A percentile compares a stretch with the other conserved stretches of the same genome.
Conservation (phyloP, 2,329 filamentous ascomycete species). For the Calonectria hongkongensis region DNA sequence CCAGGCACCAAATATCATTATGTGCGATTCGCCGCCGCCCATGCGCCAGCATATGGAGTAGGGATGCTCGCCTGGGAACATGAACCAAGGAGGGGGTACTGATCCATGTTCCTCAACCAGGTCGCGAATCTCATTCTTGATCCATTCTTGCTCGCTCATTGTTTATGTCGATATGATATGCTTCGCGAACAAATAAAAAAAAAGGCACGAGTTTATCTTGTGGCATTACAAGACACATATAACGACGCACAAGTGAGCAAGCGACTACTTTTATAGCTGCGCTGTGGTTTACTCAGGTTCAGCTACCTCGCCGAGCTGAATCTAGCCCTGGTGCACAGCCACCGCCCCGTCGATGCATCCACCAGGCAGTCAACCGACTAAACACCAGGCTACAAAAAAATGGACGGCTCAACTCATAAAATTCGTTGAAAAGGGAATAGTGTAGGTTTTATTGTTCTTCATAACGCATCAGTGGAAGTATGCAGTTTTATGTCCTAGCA, state of each 20-base stretch:
- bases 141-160: neutral
- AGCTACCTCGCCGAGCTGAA: too few relatives aligned
- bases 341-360: neutral
- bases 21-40: conserved; percentile 3
- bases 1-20: conserved; percentile 12
- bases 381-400: too few relatives aligned
- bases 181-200: neutral
- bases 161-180: neutral
- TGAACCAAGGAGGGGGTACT: conserved; percentile 4
- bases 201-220: too few relatives aligned
- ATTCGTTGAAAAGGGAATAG: too few relatives aligned
- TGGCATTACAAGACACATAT: neutral
- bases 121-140: neutral
- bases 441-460: too few relatives aligned
- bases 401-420: too few relatives aligned
- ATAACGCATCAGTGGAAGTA: too few relatives aligned
- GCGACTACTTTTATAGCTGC: neutral
- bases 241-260: neutral
- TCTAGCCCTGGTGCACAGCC: neutral
- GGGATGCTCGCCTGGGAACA: neutral
- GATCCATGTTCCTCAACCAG: neutral
- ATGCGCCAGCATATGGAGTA: conserved; percentile 19
- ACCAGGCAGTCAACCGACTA: too few relatives aligned
- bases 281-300: too few relatives aligned
- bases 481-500: too few relatives aligned